Conservation (phyloP, 805 yeast genomes). For the Zygoascus bituminiphila region DNA sequence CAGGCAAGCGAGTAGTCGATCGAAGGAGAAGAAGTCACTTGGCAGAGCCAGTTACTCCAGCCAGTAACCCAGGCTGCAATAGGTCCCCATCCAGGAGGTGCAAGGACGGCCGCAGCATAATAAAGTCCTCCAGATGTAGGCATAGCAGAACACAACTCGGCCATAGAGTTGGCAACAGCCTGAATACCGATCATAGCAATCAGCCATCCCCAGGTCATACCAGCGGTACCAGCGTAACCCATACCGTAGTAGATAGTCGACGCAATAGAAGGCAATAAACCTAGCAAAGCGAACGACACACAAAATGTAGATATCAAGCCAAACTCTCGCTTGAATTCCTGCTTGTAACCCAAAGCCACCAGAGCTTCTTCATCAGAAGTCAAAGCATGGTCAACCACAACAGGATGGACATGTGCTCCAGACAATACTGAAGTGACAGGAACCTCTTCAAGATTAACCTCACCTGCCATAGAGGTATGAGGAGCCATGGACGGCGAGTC, state of each 20-base stretch:
- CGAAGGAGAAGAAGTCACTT: conserved; percentile 54
- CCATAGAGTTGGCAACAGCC: conserved; percentile 50
- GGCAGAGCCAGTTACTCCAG: conserved; percentile 58
- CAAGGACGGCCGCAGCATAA: conserved; percentile 54
- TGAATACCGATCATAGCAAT: conserved; percentile 48
- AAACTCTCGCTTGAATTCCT: conserved; percentile 54
- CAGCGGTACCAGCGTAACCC: conserved; percentile 55
- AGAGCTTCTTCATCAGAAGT: conserved; percentile 20
- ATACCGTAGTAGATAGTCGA: conserved; percentile 52
- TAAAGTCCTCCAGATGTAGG: conserved; percentile 66
- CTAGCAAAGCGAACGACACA: conserved; percentile 56
- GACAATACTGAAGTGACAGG: conserved; percentile 14
- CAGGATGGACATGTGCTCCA: conserved; percentile 15
- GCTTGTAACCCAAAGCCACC: conserved; percentile 44
- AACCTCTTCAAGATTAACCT: conserved; percentile 15
- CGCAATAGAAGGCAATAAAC: conserved; percentile 60
- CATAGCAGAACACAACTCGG: conserved; percentile 56
- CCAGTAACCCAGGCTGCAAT: conserved; percentile 55
- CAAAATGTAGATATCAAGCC: conserved; percentile 51
- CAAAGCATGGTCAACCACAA: conserved; percentile 18
- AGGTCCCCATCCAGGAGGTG: conserved; percentile 48
- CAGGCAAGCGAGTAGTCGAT: conserved; percentile 50
- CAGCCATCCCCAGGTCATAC: conserved; percentile 56
- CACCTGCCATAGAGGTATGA: conserved; percentile 14
- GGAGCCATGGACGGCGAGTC: conserved; percentile 1